Conservation (phyloP, 2,329 filamentous ascomycete species). For the Fusarium tuaranense region DNA sequence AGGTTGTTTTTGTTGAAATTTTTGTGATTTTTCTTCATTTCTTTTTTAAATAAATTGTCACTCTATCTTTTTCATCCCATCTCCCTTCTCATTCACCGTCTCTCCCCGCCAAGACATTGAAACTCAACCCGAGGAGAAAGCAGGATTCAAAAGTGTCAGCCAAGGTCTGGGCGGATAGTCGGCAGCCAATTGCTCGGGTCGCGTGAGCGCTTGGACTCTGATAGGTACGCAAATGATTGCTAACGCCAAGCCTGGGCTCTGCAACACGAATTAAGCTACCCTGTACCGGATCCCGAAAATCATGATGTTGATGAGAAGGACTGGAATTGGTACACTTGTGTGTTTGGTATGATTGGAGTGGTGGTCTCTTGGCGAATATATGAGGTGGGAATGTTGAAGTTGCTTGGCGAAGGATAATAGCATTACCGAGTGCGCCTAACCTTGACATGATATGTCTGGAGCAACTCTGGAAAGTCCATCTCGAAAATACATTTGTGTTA, state of each 20-base stretch:
- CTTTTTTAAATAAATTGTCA: not conserved
- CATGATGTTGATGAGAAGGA: not conserved
- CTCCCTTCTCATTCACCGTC: not conserved
- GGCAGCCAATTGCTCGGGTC: slow-evolving; percentile 9
- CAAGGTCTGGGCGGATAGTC: slow-evolving; percentile 11
- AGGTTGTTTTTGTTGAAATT: not conserved
- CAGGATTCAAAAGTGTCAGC: not conserved
- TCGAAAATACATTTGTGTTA: not conserved
- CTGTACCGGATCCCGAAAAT: not conserved
- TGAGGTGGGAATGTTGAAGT: not conserved
- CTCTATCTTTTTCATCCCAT: not conserved
- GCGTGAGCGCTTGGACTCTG: slow-evolving; percentile 19
- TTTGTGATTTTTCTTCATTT: not conserved
- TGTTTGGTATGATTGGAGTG: not conserved
- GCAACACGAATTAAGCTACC: not conserved
- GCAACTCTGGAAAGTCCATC: not conserved
- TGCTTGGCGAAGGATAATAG: not conserved
- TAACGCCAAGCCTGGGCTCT: not conserved
- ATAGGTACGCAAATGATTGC: not conserved
- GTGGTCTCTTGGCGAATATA: not conserved
- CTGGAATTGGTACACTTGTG: not conserved
- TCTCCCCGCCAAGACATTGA: not conserved
- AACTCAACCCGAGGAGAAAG: not conserved
- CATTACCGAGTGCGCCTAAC: not conserved
- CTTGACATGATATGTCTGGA: not conserved